Conservation (phyloP, 2,329 filamentous ascomycete species). For the Alternaria atra region DNA sequence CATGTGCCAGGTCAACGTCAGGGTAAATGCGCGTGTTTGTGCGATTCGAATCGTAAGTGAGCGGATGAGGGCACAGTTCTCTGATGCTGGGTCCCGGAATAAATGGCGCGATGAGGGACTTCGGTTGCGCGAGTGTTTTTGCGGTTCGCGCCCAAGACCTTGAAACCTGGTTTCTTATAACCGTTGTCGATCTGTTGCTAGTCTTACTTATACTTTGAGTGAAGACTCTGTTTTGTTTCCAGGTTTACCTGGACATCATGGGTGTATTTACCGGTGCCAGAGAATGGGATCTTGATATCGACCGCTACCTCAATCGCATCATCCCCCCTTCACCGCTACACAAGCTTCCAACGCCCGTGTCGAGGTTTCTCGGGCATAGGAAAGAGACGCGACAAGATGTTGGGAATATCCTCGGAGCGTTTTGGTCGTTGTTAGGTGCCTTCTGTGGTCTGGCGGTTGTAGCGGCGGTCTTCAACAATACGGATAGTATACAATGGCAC, state of each 20-base stretch:
- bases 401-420: slow-evolving; percentile 53
- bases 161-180: neutral
- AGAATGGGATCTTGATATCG: slow-evolving; percentile 72
- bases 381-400: slow-evolving; percentile 50
- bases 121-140: neutral
- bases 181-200: neutral
- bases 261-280: slow-evolving; percentile 17
- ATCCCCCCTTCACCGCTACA: slow-evolving; percentile 72
- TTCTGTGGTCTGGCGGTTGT: slow-evolving; percentile 56
- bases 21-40: neutral
- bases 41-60: neutral
- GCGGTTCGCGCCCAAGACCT: neutral
- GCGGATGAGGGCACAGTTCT: neutral
- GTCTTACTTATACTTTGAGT: neutral
- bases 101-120: neutral
- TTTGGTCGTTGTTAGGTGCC: slow-evolving; percentile 55
- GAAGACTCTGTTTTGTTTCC: neutral
- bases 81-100: neutral
- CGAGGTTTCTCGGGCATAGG: slow-evolving; percentile 69
- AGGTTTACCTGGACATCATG: neutral
- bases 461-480: slow-evolving; percentile 54
- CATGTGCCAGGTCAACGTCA: slow-evolving; percentile 6
- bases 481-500: slow-evolving; percentile 46
- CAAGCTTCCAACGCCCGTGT: slow-evolving; percentile 70
- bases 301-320: slow-evolving; percentile 75